Conservation (phyloP, 2,329 filamentous ascomycete species). For the Colletotrichum destructivum region DNA sequence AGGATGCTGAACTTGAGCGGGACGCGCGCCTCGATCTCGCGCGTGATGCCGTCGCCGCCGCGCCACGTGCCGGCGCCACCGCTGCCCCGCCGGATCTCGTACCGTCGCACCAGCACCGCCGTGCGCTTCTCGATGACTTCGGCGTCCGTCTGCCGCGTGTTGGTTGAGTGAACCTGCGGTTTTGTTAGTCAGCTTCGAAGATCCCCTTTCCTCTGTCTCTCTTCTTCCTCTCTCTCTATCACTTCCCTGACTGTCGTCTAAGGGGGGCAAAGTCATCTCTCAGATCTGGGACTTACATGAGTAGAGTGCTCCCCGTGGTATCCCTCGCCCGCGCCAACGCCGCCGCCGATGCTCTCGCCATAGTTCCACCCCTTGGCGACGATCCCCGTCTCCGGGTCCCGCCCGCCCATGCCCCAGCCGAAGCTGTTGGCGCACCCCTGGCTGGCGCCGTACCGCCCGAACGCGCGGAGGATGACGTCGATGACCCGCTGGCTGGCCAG, state of each 20-base stretch:
- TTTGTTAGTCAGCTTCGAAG: neutral
- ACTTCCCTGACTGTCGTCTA: too few species aligned
- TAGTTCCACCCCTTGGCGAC: conserved; percentile 47
- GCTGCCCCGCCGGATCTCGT: conserved; percentile 48
- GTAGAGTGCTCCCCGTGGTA: conserved; percentile 50
- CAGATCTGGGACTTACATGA: conserved; percentile 38
- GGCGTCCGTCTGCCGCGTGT: conserved; percentile 52
- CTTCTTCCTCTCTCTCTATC: too few species aligned
- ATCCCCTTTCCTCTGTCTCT: neutral
- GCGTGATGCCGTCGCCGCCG: conserved; percentile 53
- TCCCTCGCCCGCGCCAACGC: conserved; percentile 50
- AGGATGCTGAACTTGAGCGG: conserved; percentile 54
- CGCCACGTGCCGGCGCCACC: conserved; percentile 51
- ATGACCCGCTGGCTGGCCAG: conserved; percentile 53
- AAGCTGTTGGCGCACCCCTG: conserved; percentile 54
- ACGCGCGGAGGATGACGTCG: conserved; percentile 52
- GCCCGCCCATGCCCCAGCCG: conserved; percentile 53
- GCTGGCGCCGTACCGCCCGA: conserved; percentile 46
- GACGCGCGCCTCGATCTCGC: conserved; percentile 54
- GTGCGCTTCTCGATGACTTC: conserved; percentile 55
- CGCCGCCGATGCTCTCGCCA: conserved; percentile 53
- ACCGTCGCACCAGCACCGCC: conserved; percentile 52
- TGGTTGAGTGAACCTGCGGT: conserved; percentile 48
- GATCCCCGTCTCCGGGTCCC: conserved; percentile 47
- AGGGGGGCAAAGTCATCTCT: neutral